These are phyloP conservation scores for Neurospora sublineolata DNA, from an alignment of 495 filamentous ascomycete species.

Conservation along the genomic window DNA sequence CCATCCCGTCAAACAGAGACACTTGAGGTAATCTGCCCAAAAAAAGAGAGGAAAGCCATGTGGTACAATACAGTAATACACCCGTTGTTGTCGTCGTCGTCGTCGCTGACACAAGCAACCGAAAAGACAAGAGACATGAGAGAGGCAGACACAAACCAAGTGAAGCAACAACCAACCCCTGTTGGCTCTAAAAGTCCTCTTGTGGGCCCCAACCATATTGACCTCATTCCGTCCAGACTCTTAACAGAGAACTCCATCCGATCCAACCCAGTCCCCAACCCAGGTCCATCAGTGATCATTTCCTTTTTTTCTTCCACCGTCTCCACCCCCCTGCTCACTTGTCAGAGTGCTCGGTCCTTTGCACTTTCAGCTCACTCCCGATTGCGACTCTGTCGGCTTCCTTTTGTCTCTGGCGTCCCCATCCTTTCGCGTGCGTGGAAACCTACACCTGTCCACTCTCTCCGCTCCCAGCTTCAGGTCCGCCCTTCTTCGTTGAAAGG, in stretches of 20 bases:
- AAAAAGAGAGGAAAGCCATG: background rate
- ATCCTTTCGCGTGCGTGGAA: background rate
- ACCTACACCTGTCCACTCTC: background rate
- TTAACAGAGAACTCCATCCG: background rate
- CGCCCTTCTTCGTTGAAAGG: background rate
- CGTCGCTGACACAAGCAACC: background rate
- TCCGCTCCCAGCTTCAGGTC: background rate
- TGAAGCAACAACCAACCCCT: background rate
- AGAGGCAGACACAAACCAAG: background rate
- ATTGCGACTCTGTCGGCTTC: background rate
- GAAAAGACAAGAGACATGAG: background rate
- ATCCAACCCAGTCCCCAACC: background rate
- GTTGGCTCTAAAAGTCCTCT: background rate
- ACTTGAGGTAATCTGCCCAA: background rate
- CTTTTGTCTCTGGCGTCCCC: background rate
- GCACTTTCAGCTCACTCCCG: background rate
- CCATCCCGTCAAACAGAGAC: background rate
- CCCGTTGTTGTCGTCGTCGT: background rate
- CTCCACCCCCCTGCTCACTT: background rate
- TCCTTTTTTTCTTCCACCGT: conserved; percentile 1
- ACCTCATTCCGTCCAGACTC: background rate
- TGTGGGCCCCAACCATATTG: background rate
- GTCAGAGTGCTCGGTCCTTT: background rate
- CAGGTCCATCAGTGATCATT: background rate
- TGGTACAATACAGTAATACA: background rate